Percentiles rank a stretch among this genome's conserved stretches.
phyloP scores from a whole-genome alignment of 306 rosid genomes.

The Senna tora region DNA sequence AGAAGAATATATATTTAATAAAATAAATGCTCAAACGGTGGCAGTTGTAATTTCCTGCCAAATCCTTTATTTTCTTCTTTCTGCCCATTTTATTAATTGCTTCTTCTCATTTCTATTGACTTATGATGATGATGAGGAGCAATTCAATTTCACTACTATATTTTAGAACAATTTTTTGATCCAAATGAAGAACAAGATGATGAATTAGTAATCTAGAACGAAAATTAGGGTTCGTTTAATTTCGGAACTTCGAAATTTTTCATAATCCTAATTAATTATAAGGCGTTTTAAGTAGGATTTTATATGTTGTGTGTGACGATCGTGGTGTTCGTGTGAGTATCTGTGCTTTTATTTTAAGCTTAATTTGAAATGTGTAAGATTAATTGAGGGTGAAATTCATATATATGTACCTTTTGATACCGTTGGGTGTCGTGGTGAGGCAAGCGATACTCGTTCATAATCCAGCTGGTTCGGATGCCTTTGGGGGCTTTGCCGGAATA shows the following conservation, averaged over 20 bases:
- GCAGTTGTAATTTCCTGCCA: constrained; percentile 36
- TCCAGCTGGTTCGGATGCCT: constrained; percentile 96
- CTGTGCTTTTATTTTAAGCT: too few species aligned
- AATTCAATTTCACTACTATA: too few species aligned
- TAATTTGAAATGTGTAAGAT: too few species aligned
- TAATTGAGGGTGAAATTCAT: too few species aligned
- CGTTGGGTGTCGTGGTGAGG: constrained; percentile 96
- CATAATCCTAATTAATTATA: too few species aligned
- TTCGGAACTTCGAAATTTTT: too few species aligned
- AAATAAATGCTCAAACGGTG: constrained; percentile 36
- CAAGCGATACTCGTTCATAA: constrained; percentile 97
- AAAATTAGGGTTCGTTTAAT: constrained; percentile 45
- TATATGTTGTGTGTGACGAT: too few species aligned
- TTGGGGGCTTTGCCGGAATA: constrained; percentile 97
- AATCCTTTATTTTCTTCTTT: constrained; percentile 14
- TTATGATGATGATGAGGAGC: too few species aligned
- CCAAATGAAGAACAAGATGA: constrained; percentile 22
- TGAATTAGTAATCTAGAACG: background rate
- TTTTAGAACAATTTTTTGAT: too few species aligned
- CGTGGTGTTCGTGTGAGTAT: too few species aligned
- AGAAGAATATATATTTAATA: background rate
- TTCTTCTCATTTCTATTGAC: background rate
- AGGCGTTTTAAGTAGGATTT: too few species aligned
- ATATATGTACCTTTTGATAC: constrained; percentile 73
- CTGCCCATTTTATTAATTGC: constrained; percentile 5